These are phyloP conservation scores for Tetrahymena thermophila DNA, from an alignment of 73 alveolate genomes.

Conservation along the genomic window DNA sequence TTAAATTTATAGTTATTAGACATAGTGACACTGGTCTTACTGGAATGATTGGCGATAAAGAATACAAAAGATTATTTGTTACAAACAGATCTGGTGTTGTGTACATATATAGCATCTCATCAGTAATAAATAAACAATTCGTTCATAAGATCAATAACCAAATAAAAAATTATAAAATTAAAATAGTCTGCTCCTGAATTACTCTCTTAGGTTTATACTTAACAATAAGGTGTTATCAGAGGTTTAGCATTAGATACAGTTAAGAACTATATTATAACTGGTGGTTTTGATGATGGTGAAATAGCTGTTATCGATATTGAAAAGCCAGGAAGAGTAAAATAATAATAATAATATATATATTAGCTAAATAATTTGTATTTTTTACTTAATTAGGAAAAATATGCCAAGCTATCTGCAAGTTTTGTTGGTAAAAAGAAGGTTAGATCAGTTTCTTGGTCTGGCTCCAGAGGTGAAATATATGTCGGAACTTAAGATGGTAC, in stretches of 20 bases:
- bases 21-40: slow-evolving; percentile 29
- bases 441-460: slow-evolving; percentile 43
- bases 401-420: slow-evolving; percentile 35
- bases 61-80: slow-evolving; percentile 32
- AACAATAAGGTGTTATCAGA: slow-evolving; percentile 16
- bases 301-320: slow-evolving; percentile 38
- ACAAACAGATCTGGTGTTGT: slow-evolving; percentile 36
- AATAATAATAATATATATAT: not conserved
- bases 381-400: not conserved
- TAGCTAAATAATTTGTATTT: not conserved
- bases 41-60: slow-evolving; percentile 43
- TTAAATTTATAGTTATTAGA: not conserved
- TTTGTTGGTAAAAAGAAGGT: slow-evolving; percentile 20
- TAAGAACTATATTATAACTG: slow-evolving; percentile 36
- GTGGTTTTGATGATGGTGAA: slow-evolving; percentile 44
- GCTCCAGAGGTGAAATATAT: slow-evolving; percentile 33
- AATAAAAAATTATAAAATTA: not conserved
- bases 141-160: no score
- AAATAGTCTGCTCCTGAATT: slow-evolving; percentile 26
- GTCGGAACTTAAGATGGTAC: slow-evolving; percentile 46
- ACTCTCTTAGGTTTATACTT: slow-evolving; percentile 3
- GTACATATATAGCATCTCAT: slow-evolving; percentile 12
- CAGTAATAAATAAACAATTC: not conserved
- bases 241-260: slow-evolving; percentile 37
- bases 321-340: slow-evolving; percentile 28